Base-by-base conservation (phyloP, 2,329 filamentous ascomycete species). In the Macrophomina phaseolina region DNA sequence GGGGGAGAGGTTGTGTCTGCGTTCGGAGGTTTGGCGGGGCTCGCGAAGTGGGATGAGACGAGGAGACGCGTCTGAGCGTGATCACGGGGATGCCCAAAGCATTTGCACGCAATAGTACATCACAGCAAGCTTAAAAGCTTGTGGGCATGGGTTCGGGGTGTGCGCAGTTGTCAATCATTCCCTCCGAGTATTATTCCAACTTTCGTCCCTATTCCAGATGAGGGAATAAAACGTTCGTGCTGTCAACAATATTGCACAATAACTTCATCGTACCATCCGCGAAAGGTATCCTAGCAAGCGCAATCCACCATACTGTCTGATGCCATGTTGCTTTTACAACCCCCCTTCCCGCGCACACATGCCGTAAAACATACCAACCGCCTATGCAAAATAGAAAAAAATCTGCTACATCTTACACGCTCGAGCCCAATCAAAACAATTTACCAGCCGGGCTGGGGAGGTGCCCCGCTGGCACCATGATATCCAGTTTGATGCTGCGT, bases 31-130 rank as follows among this genome's bases (percentile, higher is more conserved):
- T 53, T 65, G 63, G 64, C 38, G 64, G 52, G 53, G 53, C 45
- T 66, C 36, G 53, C 52, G 34, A 48, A 52, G 9, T 40, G 40
- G 52, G 64, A 46, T 56, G 32, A 23, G 48, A 34, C 38, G 9
- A 38, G n/a, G 36, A 64, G 46, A 65, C 64, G 64, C 64, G 64
- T 66, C 45, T 66, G 64, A 61, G 55, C 64, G 45, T 52, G 64
- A 48, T 60, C 64, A 46, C 45, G 36, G 53, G 46, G 53, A 9
- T 30, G 12, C 8, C 18, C 11, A 4, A 14, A 58, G 11, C 53
- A 14, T 45, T 23, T 23, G 0, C 3, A 23, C 23, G 23, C 23
- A 23, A 23, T 23, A 23, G 23, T 23, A 23, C 23, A 23, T 23
- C 23, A 23, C 23, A 23, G 23, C 23, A 23, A 23, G 23, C 23